Conservation (phyloP, 1,139 yeast species). For the Nakaseomyces uthaithaninus region DNA sequence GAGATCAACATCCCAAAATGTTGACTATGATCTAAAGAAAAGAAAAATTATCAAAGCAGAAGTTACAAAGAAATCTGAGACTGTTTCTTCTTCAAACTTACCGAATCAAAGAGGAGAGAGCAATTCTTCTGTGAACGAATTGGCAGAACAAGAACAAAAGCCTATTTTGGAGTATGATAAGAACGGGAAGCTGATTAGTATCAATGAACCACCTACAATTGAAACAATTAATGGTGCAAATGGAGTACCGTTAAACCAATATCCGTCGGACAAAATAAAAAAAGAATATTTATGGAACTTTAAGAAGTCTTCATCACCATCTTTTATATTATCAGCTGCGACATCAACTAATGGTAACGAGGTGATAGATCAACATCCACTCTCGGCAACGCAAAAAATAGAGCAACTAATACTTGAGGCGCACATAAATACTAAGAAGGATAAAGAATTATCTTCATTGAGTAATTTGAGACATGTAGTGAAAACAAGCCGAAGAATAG, state of each 20-base stretch:
- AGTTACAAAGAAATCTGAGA: conserved; percentile 10
- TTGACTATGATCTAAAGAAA: conserved; percentile 29
- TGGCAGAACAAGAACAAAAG: conserved; percentile 5
- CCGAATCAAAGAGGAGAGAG: conserved; percentile 4
- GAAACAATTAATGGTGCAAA: conserved; percentile 28
- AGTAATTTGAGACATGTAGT: conserved; percentile 21
- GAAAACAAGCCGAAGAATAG: conserved; percentile 8
- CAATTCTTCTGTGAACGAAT: conserved; percentile 5
- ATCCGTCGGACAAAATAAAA: conserved; percentile 29
- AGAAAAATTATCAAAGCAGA: conserved; percentile 26
- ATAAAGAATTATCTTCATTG: conserved; percentile 17
- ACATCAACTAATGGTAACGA: conserved; percentile 7
- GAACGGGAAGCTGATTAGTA: conserved; percentile 19
- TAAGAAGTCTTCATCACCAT: conserved; percentile 14
- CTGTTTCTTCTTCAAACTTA: not conserved
- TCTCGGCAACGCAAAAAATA: conserved; percentile 5
- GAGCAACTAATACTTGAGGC: conserved; percentile 16
- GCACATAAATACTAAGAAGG: conserved; percentile 18
- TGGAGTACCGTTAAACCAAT: conserved; percentile 26
- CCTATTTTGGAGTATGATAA: conserved; percentile 17
- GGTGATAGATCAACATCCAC: not conserved
- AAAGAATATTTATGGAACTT: conserved; percentile 27
- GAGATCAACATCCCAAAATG: conserved; percentile 26
- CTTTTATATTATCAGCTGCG: not conserved
- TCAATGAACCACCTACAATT: conserved; percentile 21